Conservation (phyloP, 1,284 basidiomycete genomes). For the Pseudomicrostroma phylloplanum region DNA sequence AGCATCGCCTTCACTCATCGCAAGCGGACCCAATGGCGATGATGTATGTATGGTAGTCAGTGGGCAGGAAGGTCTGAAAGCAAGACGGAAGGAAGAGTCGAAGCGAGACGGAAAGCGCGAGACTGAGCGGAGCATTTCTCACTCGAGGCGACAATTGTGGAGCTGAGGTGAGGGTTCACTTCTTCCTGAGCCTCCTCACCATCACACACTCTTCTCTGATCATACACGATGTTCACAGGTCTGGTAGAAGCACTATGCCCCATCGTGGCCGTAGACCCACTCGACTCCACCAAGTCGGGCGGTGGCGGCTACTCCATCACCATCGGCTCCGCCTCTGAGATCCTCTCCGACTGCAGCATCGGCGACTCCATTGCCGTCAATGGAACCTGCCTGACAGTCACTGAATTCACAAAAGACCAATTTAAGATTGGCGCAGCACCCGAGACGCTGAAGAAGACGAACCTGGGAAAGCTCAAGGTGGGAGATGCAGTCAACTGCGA, state of each 20-base stretch:
- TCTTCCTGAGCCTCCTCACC: constrained; percentile 2
- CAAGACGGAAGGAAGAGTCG: constrained; percentile 6
- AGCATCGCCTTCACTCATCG: constrained; percentile 1
- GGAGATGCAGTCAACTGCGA: constrained; percentile 89
- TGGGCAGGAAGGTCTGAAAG: background rate
- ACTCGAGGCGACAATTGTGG: too few species aligned
- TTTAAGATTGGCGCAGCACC: constrained; percentile 93
- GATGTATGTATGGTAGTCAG: background rate
- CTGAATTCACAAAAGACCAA: constrained; percentile 60
- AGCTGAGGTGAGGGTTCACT: background rate
- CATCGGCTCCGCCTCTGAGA: constrained; percentile 66
- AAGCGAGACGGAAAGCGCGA: background rate
- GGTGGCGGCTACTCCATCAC: constrained; percentile 71
- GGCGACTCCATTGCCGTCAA: constrained; percentile 92
- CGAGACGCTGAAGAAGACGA: constrained; percentile 85
- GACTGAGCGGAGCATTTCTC: too few species aligned
- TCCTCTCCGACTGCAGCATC: constrained; percentile 83
- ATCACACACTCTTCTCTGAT: background rate
- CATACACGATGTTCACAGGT: constrained; percentile 35
- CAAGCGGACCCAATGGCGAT: background rate
- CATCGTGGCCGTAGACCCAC: constrained; percentile 58
- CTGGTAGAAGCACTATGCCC: constrained; percentile 67
- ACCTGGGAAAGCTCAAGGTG: constrained; percentile 67
- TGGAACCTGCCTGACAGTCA: constrained; percentile 76
- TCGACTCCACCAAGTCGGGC: constrained; percentile 58